A percentile compares a stretch with the other conserved stretches of the same genome.
These are phyloP conservation scores for Kwoniella sp. DNA, from an alignment of 768 basidiomycete genomes.

Conservation along the genomic window DNA sequence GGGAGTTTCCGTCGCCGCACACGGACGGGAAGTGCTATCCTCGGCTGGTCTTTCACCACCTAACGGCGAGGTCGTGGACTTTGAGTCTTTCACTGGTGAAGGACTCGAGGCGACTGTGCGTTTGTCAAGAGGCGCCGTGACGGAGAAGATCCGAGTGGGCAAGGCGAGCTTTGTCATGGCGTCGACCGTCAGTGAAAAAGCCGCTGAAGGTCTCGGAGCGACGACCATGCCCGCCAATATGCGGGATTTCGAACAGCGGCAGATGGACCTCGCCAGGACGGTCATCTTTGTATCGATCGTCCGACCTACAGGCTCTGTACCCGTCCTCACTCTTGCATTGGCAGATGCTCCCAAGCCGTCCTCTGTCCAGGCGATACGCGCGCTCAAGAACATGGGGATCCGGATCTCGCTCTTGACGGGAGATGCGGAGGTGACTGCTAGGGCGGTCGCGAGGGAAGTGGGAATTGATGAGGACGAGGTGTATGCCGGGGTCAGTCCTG, in stretches of 20 bases:
- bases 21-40: constrained; percentile 56
- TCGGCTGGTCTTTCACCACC: constrained; percentile 52
- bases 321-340: constrained; percentile 75
- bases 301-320: constrained; percentile 54
- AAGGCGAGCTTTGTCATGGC: constrained; percentile 62
- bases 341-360: constrained; percentile 83
- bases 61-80: constrained; percentile 62
- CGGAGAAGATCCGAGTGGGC: constrained; percentile 59
- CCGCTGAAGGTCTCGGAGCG: constrained; percentile 27
- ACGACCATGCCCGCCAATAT: constrained; percentile 60
- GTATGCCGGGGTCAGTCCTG: constrained; percentile 89
- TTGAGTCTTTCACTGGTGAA: constrained; percentile 83
- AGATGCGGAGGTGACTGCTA: constrained; percentile 76
- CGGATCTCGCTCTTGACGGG: constrained; percentile 92
- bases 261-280: constrained; percentile 70
- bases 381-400: constrained; percentile 82
- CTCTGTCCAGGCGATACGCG: constrained; percentile 72
- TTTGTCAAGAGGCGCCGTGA: constrained; percentile 51
- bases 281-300: constrained; percentile 77
- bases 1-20: constrained; percentile 82
- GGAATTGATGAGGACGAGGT: constrained; percentile 79
- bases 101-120: constrained; percentile 72
- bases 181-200: constrained; percentile 13
- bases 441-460: constrained; percentile 82
- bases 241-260: constrained; percentile 63